Evolutionary conservation across 2,329 filamentous ascomycete genomes (phyloP).

Genomic region (Pyrenophora tritici-repentis): DNA sequence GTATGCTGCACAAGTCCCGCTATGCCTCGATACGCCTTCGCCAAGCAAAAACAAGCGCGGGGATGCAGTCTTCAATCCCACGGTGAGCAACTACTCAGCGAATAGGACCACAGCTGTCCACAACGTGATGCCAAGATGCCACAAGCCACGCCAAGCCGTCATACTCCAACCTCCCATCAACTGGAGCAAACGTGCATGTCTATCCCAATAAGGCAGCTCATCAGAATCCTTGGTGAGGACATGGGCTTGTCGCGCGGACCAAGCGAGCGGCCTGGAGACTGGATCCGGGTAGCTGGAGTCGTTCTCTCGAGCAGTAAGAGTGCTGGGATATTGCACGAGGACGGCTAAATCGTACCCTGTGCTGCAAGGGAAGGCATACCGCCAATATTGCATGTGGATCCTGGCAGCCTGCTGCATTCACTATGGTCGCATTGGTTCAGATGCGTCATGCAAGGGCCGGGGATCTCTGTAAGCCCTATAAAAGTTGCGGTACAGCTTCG

Average conservation of each 20-base stretch:
- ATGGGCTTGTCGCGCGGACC: conserved; percentile 26
- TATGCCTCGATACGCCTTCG: conserved; percentile 10
- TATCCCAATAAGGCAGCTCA: conserved; percentile 35
- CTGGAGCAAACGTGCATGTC: conserved; percentile 18
- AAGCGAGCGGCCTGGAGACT: conserved; percentile 23
- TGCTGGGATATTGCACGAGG: conserved; percentile 36
- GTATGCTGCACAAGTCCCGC: conserved; percentile 10
- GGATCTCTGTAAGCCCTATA: conserved; percentile 37
- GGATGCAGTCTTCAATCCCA: background rate
- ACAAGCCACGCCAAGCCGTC: conserved; percentile 8
- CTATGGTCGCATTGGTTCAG: conserved; percentile 7
- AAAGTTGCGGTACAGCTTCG: conserved; percentile 26
- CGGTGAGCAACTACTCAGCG: conserved; percentile 5
- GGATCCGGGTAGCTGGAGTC: conserved; percentile 25
- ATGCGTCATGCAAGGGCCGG: conserved; percentile 29
- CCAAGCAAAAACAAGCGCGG: conserved; percentile 21
- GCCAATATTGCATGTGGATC: conserved; percentile 18
- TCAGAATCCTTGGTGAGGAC: conserved; percentile 22
- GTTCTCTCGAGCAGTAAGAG: conserved; percentile 39
- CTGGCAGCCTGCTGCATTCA: conserved; percentile 13
- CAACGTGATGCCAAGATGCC: conserved; percentile 32
- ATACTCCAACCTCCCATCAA: conserved; percentile 9
- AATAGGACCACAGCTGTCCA: conserved; percentile 21
- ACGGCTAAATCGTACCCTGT: conserved; percentile 17
- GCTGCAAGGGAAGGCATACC: conserved; percentile 17